Conservation (phyloP, 768 basidiomycete species). For the Artomyces pyxidatus region DNA sequence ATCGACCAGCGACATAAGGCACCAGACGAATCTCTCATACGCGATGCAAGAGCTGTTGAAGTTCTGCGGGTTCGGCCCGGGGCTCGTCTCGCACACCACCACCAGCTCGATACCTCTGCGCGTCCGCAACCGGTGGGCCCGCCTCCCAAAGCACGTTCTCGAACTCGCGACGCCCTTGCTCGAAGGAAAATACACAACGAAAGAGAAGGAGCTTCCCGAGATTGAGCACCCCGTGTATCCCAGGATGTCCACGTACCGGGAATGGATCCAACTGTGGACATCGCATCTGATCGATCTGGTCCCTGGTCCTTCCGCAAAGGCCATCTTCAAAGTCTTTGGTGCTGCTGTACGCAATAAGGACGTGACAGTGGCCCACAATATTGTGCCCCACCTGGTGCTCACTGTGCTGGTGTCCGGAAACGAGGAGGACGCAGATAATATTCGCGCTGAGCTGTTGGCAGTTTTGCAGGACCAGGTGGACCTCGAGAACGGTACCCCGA, state of each 20-base stretch:
- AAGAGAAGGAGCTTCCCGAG: constrained; percentile 24
- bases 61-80: constrained; percentile 79
- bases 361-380: constrained; percentile 85
- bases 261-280: constrained; percentile 94
- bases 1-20: constrained; percentile 88
- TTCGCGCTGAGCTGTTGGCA: constrained; percentile 66
- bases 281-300: constrained; percentile 66
- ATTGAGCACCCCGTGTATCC: constrained; percentile 73
- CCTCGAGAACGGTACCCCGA: constrained; percentile 42
- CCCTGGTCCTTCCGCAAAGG: constrained; percentile 46
- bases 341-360: constrained; percentile 80
- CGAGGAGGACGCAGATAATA: constrained; percentile 50
- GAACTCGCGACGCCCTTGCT: constrained; percentile 85
- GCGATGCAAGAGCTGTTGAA: constrained; percentile 86
- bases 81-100: constrained; percentile 52
- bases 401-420: constrained; percentile 74
- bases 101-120: constrained; percentile 46
- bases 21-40: constrained; percentile 84
- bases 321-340: constrained; percentile 73
- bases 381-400: constrained; percentile 88
- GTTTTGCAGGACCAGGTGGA: constrained; percentile 87
- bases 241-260: constrained; percentile 72
- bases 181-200: constrained; percentile 48
- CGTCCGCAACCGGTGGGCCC: constrained; percentile 70
- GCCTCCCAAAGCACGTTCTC: constrained; percentile 71